A percentile compares a stretch with the other conserved stretches of the same genome.
Conservation (phyloP, 768 basidiomycete species). For the Suillus spraguei region DNA sequence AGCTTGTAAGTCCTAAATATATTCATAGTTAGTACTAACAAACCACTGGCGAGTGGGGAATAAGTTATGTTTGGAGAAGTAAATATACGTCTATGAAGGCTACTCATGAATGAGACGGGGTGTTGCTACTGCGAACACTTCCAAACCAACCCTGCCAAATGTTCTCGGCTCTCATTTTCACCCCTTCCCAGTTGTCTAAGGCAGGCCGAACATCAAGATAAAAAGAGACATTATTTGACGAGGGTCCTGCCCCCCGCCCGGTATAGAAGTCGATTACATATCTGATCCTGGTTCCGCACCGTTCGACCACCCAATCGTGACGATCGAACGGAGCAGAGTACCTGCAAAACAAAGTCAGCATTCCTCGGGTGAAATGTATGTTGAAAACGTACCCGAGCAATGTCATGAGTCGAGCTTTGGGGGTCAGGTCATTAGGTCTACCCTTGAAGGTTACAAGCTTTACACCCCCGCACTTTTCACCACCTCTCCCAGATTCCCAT, state of each 20-base stretch:
- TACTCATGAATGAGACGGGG: conserved; percentile 17
- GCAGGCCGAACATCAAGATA: conserved; percentile 95
- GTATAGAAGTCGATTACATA: conserved; percentile 99
- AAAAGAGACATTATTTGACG: conserved; percentile 70
- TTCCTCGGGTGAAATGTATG: background rate
- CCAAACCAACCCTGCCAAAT: conserved; percentile 48
- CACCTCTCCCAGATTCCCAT: conserved; percentile 84
- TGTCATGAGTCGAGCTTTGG: conserved; percentile 80
- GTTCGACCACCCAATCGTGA: conserved; percentile 96
- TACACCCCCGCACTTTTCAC: conserved; percentile 78
- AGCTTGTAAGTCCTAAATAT: background rate
- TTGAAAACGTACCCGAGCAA: conserved; percentile 73
- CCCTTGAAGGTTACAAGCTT: conserved; percentile 92
- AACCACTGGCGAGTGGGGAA: background rate
- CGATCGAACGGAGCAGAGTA: conserved; percentile 95
- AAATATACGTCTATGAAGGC: conserved; percentile 15
- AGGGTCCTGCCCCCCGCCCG: conserved; percentile 55
- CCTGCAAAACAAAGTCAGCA: conserved; percentile 41
- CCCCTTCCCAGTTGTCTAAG: conserved; percentile 92
- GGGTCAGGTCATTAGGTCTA: conserved; percentile 75
- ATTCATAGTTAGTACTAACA: conserved; percentile 19
- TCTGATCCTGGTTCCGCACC: conserved; percentile 85
- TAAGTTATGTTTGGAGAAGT: background rate
- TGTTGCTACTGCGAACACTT: conserved; percentile 21
- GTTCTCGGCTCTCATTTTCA: conserved; percentile 73